Evolutionary conservation across 208 protist genomes (phyloP), one percentile per base, ranked within the genome.

Genomic region (Wallacemonas rigidus): DNA sequence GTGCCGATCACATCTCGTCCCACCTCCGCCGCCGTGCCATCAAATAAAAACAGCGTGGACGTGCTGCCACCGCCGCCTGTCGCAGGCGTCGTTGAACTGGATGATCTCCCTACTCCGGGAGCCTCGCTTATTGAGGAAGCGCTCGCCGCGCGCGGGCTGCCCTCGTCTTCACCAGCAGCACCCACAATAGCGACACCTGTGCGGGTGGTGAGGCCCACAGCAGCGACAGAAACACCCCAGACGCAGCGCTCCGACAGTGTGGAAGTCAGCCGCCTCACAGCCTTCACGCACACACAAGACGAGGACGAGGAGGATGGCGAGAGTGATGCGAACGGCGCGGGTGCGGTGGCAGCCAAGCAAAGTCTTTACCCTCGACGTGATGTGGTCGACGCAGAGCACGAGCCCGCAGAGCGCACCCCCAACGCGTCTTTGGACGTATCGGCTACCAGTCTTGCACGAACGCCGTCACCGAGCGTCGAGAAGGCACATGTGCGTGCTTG

Each of bases 91-190:
- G 26, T 26, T 26, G 26, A 26, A 26, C 26, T 26, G 26, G 26
- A 26, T 26, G 53, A 57, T 1, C 14, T 57, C 14, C 53, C 53
- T n/a, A 17, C 40, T 0, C 60, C 60, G 12, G 60, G 60, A 8
- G 60, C 60, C 6, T 65, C 60, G 12, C n/a, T 65, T 9, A 65
- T 65, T 50, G 9, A 65, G 43, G 60, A 65, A 48, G 60, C 60
- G 12, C 40, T 65, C 8, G 60, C 60, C 9, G 60, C 60, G n/a
- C 60, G 60, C 26, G 60, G 60, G 7, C 9, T 65, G 11, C 26
- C 15, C 11, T 17, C 43, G 41, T 17, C 60, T 38, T 14, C 14
- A 7, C 5, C 60, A 3, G 9, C 40, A 45, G 12, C 60, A 50
- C 6, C 40, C 41, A 35, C 60, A 41, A 26, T 0, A 26, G 26